These are phyloP conservation scores for Rhododendron mucronatum DNA, from an alignment of 148 eudicot genomes.

Conservation along the genomic window DNA sequence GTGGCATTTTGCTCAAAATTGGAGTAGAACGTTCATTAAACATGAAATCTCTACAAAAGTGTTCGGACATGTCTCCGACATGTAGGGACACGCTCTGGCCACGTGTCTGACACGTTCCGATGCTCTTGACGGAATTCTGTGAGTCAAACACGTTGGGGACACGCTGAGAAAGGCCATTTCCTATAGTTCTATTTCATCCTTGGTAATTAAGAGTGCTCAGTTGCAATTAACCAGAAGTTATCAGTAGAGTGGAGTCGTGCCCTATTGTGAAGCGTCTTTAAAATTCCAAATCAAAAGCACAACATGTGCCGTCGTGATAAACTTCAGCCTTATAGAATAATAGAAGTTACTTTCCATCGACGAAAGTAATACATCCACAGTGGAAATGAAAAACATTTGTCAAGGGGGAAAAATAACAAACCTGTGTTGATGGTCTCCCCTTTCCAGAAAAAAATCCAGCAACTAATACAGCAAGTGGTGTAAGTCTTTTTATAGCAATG, in stretches of 20 bases:
- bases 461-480: constrained; percentile 86
- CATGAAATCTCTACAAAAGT: neutral
- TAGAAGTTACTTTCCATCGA: neutral
- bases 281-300: neutral
- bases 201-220: neutral
- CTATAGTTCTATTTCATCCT: neutral
- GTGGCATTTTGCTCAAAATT: neutral
- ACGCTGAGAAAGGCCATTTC: neutral
- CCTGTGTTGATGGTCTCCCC: constrained; percentile 82
- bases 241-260: neutral
- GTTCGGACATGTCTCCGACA: neutral
- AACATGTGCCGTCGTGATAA: neutral
- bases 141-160: neutral
- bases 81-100: neutral
- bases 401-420: constrained; percentile 15
- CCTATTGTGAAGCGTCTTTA: neutral
- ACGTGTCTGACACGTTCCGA: neutral
- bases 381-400: neutral
- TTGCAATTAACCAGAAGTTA: neutral
- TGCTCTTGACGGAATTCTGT: neutral
- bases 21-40: neutral
- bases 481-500: constrained; percentile 91
- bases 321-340: neutral
- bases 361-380: neutral
- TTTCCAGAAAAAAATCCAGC: constrained; percentile 78